Conservation (phyloP, 305 asterid genomes). For the Fraxinus paxiana region DNA sequence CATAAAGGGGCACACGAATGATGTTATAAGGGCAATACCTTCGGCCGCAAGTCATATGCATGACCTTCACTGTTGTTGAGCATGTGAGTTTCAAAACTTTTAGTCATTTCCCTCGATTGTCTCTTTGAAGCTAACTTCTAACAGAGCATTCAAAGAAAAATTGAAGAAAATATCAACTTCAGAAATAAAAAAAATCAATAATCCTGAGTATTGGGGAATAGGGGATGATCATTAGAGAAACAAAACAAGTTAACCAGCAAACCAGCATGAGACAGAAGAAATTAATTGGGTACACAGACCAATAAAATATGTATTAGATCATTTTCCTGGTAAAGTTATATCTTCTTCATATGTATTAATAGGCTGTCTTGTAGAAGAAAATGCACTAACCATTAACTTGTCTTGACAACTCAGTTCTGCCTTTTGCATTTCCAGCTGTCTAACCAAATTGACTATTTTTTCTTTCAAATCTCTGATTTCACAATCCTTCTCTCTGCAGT, state of each 20-base stretch:
- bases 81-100: conserved; percentile 19
- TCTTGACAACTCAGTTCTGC: conserved; percentile 60
- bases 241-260: neutral
- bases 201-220: neutral
- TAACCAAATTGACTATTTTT: conserved; percentile 63
- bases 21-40: conserved; percentile 38
- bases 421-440: conserved; percentile 62
- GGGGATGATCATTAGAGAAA: neutral
- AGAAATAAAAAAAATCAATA: neutral
- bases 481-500: conserved; percentile 79
- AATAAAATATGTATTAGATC: neutral
- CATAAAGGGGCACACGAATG: neutral
- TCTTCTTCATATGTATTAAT: neutral
- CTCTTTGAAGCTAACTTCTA: conserved; percentile 58
- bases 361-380: neutral
- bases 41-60: conserved; percentile 67
- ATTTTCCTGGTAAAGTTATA: neutral
- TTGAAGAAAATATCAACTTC: neutral
- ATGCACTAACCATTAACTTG: conserved; percentile 55
- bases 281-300: neutral
- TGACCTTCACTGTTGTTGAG: conserved; percentile 41
- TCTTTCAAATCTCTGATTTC: conserved; percentile 84
- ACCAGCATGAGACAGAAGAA: neutral
- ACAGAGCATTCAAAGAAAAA: conserved; percentile 4
- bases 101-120: conserved; percentile 37